Evolutionary conservation across 2,329 filamentous ascomycete species (phyloP).

Genomic region (Blastomyces gilchristii): DNA sequence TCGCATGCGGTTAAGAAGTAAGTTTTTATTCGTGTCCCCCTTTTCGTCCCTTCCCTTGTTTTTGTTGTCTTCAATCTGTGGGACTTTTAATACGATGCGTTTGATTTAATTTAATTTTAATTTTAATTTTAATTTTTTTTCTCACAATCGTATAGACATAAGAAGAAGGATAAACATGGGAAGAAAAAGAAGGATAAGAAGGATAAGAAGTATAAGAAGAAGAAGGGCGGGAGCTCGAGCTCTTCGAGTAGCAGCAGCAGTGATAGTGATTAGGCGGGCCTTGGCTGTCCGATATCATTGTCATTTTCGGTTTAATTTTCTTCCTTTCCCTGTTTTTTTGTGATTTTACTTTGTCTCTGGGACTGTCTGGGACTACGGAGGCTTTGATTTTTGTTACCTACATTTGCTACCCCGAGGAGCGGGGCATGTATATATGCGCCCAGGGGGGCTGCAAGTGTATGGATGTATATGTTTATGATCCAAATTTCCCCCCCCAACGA

Average conservation of each 20-base stretch:
- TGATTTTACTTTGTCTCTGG: not conserved
- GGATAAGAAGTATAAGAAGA: constrained; percentile 8
- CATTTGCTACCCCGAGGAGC: not conserved
- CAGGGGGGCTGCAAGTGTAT: not conserved
- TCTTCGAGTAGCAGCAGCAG: constrained; percentile 15
- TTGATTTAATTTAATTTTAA: not conserved
- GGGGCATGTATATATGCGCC: not conserved
- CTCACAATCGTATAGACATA: constrained; percentile 13
- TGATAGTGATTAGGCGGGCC: constrained; percentile 14
- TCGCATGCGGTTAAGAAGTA: constrained; percentile 22
- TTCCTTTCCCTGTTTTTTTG: not conserved
- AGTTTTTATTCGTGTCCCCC: constrained; percentile 8
- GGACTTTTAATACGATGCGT: not conserved
- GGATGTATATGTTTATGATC: constrained; percentile 1
- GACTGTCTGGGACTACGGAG: not conserved
- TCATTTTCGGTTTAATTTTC: not conserved
- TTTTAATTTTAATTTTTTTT: not conserved
- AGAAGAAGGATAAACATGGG: constrained; percentile 21
- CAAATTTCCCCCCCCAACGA: not conserved
- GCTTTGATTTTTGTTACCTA: not conserved
- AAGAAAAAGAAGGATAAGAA: constrained; percentile 18
- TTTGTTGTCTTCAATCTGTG: not conserved
- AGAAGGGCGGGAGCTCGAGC: constrained; percentile 18
- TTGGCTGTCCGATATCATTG: not conserved
- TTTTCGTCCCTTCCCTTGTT: not conserved